phyloP scores from a whole-genome alignment of 257 asterid genomes.

The Solanum arcanum region DNA sequence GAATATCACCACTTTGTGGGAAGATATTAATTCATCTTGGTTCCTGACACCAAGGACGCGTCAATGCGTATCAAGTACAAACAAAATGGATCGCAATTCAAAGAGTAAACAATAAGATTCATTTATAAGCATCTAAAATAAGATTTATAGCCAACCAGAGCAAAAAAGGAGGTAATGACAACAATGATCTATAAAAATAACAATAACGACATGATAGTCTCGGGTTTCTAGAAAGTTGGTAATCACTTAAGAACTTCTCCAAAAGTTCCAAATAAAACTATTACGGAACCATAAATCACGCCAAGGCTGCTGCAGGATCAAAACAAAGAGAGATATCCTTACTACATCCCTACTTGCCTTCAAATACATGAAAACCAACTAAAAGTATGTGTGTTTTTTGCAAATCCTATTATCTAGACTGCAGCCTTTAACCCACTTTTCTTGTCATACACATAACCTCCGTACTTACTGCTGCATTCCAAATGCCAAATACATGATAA shows the following conservation, averaged over 20 bases:
- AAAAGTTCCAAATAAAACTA: neutral
- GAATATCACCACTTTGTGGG: neutral
- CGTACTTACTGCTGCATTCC: neutral
- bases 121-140: neutral
- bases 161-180: neutral
- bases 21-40: neutral
- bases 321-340: neutral
- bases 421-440: neutral
- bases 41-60: neutral
- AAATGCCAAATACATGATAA: neutral
- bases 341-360: neutral
- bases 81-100: neutral
- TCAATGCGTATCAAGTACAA: neutral
- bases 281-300: neutral
- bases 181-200: neutral
- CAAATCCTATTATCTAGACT: neutral
- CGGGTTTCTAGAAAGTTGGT: neutral
- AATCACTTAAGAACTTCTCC: neutral
- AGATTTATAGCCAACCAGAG: neutral
- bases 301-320: neutral
- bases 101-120: neutral
- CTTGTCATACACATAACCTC: neutral
- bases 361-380: neutral
- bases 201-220: neutral
- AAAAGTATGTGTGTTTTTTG: neutral